Base-by-base conservation (phyloP, 1,139 yeast species). In the Lodderomyces metapsilosis region DNA sequence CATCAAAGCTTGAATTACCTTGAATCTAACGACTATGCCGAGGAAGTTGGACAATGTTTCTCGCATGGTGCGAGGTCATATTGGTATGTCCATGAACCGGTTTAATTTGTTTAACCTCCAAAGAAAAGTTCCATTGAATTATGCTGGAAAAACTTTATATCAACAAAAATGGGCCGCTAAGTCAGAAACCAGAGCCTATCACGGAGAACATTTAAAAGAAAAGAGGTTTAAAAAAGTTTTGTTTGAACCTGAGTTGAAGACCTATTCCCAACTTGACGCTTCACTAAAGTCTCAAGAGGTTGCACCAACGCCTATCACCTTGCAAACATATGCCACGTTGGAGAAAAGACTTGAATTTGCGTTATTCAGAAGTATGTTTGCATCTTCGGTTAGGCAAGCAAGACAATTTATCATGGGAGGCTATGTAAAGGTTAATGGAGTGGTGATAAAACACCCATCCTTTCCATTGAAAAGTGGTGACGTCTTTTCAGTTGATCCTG, bases 111-210 rank as follows among this genome's bases (percentile, higher is more conserved):
- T 87, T 79, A 92, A 92, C 58, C 67, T 91, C 48, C 84, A 80
- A 66, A 84, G 84, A 62, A 84, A 85, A 56, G 76, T 80, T 32
- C 70, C 71, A 40, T 66, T 76, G 24, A 71, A 68, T 43, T 78
- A 72, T 57, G 54, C 72, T 44, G 76, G 80, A 8, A 79, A 77
- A 56, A 78, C 89, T 12, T 66, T 88, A 44, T 92, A 76, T 66
- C 96, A 89, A 66, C 96, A 91, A 64, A 88, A 89, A 66, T 92
- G 96, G 91, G 68, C 75, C 8, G 84, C 97, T 41, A 92, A 94
- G 62, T 84, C 84, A 57, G 97, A 89, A 59, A 84, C 98, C 4
- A 79, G 98, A 66, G 85, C 94, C 1, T 92, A 92, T 62, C 98
- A 92, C 61, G 98, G 98, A 52, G 98, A 92, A 57, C 91, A 86